phyloP scores from a whole-genome alignment of 73 alveolate species.

The Paramecium primaurelia region DNA sequence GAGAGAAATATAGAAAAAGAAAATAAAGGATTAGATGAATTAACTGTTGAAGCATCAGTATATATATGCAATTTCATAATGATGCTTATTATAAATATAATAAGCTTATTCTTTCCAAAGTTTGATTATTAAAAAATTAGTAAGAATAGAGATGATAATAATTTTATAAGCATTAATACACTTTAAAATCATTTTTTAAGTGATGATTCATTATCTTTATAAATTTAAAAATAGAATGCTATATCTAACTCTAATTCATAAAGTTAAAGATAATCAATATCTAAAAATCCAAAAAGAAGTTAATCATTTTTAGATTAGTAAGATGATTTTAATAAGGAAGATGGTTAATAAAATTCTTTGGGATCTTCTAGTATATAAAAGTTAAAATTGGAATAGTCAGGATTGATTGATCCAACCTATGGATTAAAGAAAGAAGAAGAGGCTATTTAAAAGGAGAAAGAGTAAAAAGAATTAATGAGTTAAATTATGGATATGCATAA shows the following conservation, averaged over 20 bases:
- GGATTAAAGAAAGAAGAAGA: background rate
- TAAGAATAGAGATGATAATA: background rate
- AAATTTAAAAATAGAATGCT: background rate
- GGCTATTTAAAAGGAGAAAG: background rate
- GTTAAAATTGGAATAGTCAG: background rate
- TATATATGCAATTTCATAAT: background rate
- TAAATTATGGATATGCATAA: background rate
- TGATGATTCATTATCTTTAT: background rate
- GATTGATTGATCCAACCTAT: background rate
- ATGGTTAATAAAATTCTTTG: background rate
- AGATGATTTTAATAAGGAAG: background rate
- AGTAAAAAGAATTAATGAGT: background rate
- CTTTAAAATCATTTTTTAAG: background rate
- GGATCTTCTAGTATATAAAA: background rate
- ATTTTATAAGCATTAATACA: background rate
- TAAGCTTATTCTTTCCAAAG: constrained; percentile 8
- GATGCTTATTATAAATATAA: background rate
- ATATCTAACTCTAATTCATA: background rate
- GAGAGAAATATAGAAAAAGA: constrained; percentile 10
- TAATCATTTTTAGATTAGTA: background rate
- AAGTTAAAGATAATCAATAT: background rate
- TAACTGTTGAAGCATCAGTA: background rate
- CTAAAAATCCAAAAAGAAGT: background rate
- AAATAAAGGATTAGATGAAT: background rate
- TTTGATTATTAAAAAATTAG: background rate